phyloP scores from a whole-genome alignment of 2,329 filamentous ascomycete genomes.

The Ascochyta lentis region DNA sequence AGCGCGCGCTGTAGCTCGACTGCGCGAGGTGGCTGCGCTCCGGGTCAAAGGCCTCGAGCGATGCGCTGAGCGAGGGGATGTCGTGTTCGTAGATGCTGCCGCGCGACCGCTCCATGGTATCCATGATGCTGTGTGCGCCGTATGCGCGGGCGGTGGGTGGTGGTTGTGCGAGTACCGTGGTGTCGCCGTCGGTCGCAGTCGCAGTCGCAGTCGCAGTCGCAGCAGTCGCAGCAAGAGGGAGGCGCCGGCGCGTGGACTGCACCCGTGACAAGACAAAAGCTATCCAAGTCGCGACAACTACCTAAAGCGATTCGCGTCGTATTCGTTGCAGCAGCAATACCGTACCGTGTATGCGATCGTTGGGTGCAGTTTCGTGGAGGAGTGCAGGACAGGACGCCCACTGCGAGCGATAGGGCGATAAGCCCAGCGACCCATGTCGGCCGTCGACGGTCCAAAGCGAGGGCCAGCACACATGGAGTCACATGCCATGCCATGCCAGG shows the following conservation, averaged over 20 bases:
- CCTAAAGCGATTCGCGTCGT: neutral
- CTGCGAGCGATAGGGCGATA: conserved; percentile 10
- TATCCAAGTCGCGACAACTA: neutral
- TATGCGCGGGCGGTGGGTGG: neutral
- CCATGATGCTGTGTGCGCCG: conserved; percentile 9
- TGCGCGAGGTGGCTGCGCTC: conserved; percentile 43
- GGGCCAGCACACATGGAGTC: conserved; percentile 1
- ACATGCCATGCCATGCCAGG: neutral
- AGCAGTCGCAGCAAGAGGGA: neutral
- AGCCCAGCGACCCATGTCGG: conserved; percentile 9
- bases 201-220: neutral
- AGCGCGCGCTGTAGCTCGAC: conserved; percentile 59
- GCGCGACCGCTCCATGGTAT: conserved; percentile 43
- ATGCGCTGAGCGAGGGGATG: conserved; percentile 48
- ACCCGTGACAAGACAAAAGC: conserved; percentile 5
- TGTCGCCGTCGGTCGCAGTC: neutral
- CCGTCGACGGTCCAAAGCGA: conserved; percentile 3
- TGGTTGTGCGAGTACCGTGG: too few relatives aligned
- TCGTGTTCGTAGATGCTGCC: conserved; percentile 47
- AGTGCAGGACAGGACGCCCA: neutral
- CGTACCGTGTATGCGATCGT: too few relatives aligned
- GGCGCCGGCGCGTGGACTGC: conserved; percentile 8
- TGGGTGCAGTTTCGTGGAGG: neutral
- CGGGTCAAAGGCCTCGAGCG: conserved; percentile 48
- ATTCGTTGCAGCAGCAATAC: too few relatives aligned